Evolutionary conservation across 1,284 basidiomycete species (phyloP), one percentile per base, ranked within the genome.

Genomic region (Boletus albobrunnescens): DNA sequence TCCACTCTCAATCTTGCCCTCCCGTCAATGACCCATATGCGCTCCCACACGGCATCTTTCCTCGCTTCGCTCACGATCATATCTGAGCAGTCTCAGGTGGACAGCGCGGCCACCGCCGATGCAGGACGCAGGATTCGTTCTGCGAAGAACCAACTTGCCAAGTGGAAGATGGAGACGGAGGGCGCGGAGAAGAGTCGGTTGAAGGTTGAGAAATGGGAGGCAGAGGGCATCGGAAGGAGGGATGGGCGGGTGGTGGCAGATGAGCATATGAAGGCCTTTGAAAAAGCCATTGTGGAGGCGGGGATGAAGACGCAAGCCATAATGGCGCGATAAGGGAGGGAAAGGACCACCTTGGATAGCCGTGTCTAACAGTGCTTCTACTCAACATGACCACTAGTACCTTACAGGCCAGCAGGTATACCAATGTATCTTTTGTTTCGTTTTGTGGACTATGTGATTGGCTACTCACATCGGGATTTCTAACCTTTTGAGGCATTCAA

Each of bases 81-180:
- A 54, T 89, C 87, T n/a, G 87, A 91, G 59, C 87, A 91, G 51
- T 85, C 87, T 9, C 87, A 91, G 63, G 86, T 90, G 40, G 88
- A 89, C 57, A 81, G 84, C 16, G 88, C 84, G 0, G 84, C 83
- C 4, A 87, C 87, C 10, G 81, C 87, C 3, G 88, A 91, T 51
- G 85, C 88, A 3, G 88, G 87, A 36, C 75, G 87, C 41, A 88
- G 86, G 67, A 82, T 91, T 45, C 82, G 88, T 38, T 84, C 85
- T 16, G 67, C 89, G 50, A 88, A 87, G 70, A 90, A 90, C 60
- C 87, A 86, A 56, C 67, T 91, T 22, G 83, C 82, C 5, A 84
- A 80, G 20, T 87, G 84, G 82, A 74, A 82, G 46, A 75, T 76
- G 28, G 87, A 91, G 46, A 87, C 82, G 76, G 87, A 91, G 53